A percentile compares a stretch with the other conserved stretches of the same genome.
Conservation (phyloP, 257 asterid genomes). For the Penstemon newberryi region DNA sequence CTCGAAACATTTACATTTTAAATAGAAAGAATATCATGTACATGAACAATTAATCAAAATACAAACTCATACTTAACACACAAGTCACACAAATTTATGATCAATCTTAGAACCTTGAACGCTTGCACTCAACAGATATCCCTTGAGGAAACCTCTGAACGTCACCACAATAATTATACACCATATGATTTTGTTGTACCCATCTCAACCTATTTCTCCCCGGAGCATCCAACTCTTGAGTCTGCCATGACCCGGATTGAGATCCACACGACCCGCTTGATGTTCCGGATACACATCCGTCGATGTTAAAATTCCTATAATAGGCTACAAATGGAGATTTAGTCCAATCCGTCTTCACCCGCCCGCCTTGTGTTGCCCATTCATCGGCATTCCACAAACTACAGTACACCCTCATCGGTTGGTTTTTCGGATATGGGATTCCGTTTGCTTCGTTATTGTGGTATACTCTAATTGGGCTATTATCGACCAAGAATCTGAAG, state of each 20-base stretch:
- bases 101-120: constrained; percentile 36
- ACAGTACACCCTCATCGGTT: constrained; percentile 32
- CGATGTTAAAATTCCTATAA: constrained; percentile 37
- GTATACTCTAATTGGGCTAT: constrained; percentile 51
- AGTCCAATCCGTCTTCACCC: constrained; percentile 44
- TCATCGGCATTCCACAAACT: constrained; percentile 42
- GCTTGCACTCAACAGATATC: constrained; percentile 39
- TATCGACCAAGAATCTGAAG: constrained; percentile 48
- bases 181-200: no score
- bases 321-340: constrained; percentile 47
- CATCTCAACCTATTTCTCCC: no score
- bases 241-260: no score
- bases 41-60: background rate
- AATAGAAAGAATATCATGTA: background rate
- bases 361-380: constrained; percentile 47
- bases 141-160: no score
- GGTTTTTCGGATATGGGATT: constrained; percentile 36
- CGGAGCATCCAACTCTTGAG: no score
- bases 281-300: no score
- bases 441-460: constrained; percentile 42
- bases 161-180: no score
- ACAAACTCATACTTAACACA: background rate
- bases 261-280: no score
- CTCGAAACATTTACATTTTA: background rate
- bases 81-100: background rate